Conservation (phyloP, 768 basidiomycete species). For the Trametes villosa region DNA sequence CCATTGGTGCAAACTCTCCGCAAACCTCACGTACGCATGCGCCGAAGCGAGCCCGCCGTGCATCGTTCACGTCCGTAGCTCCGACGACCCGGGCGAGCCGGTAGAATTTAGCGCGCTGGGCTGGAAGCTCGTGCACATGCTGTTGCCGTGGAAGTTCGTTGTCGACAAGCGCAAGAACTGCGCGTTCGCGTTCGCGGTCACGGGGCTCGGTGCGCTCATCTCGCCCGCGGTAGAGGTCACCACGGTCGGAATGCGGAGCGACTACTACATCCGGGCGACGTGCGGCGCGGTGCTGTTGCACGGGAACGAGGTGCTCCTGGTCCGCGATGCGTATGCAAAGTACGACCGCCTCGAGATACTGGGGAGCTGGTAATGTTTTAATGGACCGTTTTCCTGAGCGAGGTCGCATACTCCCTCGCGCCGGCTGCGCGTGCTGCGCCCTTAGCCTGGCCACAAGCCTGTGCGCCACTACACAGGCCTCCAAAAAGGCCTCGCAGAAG, state of each 20-base stretch:
- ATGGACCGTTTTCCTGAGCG: conserved; percentile 55
- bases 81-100: conserved; percentile 60
- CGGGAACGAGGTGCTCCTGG: conserved; percentile 69
- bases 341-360: conserved; percentile 66
- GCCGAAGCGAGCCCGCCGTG: conserved; percentile 44
- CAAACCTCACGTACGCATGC: conserved; percentile 56
- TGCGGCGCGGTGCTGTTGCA: conserved; percentile 63
- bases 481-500: too few relatives aligned
- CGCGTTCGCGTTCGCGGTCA: conserved; percentile 69
- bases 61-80: conserved; percentile 73
- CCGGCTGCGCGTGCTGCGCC: too few relatives aligned
- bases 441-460: too few relatives aligned
- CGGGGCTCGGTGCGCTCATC: conserved; percentile 53
- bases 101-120: conserved; percentile 60
- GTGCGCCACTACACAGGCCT: too few relatives aligned
- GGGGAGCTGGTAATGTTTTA: conserved; percentile 53
- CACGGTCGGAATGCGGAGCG: conserved; percentile 69
- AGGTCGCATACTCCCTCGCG: conserved; percentile 69
- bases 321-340: conserved; percentile 68
- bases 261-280: conserved; percentile 58
- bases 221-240: conserved; percentile 61
- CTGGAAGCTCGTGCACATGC: conserved; percentile 64
- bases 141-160: conserved; percentile 53
- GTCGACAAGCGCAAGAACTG: conserved; percentile 70
- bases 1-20: conserved; percentile 51